phyloP scores from a whole-genome alignment of 306 rosid species.

The Luffa acutangula region DNA sequence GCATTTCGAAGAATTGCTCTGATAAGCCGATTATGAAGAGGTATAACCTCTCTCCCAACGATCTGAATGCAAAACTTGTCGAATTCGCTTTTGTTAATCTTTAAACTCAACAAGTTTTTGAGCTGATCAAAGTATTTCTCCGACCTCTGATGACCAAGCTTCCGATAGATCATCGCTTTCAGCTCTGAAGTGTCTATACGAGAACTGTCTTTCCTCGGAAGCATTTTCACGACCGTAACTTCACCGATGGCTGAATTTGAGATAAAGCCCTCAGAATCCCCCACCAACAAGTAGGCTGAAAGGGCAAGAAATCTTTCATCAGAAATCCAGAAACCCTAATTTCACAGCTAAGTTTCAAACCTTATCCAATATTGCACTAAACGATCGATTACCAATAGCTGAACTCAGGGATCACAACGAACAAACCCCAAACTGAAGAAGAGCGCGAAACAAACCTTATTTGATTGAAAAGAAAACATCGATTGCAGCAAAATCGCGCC shows the following conservation, averaged over 20 bases:
- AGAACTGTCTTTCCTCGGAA: slow-evolving; percentile 32
- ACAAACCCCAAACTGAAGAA: not conserved
- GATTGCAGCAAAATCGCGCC: not conserved
- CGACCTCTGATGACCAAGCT: slow-evolving; percentile 65
- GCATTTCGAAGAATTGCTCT: slow-evolving; percentile 66
- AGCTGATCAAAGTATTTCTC: slow-evolving; percentile 67
- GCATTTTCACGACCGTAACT: slow-evolving; percentile 26
- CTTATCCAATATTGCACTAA: not conserved
- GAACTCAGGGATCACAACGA: not conserved
- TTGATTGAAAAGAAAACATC: not conserved
- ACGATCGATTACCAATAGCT: not conserved
- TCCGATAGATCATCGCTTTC: slow-evolving; percentile 51
- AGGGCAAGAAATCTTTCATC: slow-evolving; percentile 23
- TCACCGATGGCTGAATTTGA: slow-evolving; percentile 16
- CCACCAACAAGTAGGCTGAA: slow-evolving; percentile 24
- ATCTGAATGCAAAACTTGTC: slow-evolving; percentile 47
- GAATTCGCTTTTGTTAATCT: slow-evolving; percentile 66
- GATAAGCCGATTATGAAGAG: slow-evolving; percentile 73
- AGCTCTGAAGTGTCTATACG: slow-evolving; percentile 66
- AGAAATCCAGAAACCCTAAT: slow-evolving; percentile 43
- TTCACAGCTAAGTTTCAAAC: slow-evolving; percentile 2
- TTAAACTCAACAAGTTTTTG: slow-evolving; percentile 43
- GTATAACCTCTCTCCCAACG: slow-evolving; percentile 67
- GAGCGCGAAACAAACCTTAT: not conserved
- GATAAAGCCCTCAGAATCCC: slow-evolving; percentile 20